Evolutionary conservation across 306 rosid species (phyloP), one percentile per base, ranked within the genome.

Genomic region (Alnus rubra): DNA sequence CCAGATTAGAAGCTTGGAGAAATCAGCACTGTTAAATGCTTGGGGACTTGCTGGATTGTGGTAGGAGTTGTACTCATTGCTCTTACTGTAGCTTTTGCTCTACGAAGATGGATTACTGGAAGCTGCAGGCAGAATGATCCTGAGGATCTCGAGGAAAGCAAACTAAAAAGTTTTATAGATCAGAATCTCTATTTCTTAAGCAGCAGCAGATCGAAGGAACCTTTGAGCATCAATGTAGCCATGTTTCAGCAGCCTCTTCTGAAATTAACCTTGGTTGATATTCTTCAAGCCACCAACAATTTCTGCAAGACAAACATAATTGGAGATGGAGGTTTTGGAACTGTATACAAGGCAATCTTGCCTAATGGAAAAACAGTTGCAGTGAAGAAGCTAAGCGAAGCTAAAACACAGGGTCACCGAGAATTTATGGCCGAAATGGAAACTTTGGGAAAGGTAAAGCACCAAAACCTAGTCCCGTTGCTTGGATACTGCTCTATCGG

Each of bases 381-480:
- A 10, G 94, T 96, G 47, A 96, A 96, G 90, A 96, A 96, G 88
- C 91, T 96, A 13, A 93, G 96, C 10, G 97, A 93, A 78, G 95
- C 95, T 16, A 96, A 96, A 84, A 91, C 96, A 11, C 99, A 96
- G 85, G 99, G 99, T 28, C 91, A 91, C 18, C 90, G 99, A 0
- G 99, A 96, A 78, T 96, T 96, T 71, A 88, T 89, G 18, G 99
- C 99, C 2, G 99, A 96, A 86, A 96, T 96, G 99, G 99, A 96
- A 80, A 96, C 99, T 56, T 77, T 96, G 53, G 99, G 99, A 55
- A 96, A 96, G 88, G 98, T 96, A 60, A 93, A 93, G 87, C 99
- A 96, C 83, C 88, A 86, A 42, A 96, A 96, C 54, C 96, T 96
- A 1, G 98, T 96, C 45, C 82, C 94, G 42, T 75, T 96, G 82